These are phyloP conservation scores for Drechmeria coniospora DNA, from an alignment of 2,329 filamentous ascomycete genomes.

Conservation along the genomic window DNA sequence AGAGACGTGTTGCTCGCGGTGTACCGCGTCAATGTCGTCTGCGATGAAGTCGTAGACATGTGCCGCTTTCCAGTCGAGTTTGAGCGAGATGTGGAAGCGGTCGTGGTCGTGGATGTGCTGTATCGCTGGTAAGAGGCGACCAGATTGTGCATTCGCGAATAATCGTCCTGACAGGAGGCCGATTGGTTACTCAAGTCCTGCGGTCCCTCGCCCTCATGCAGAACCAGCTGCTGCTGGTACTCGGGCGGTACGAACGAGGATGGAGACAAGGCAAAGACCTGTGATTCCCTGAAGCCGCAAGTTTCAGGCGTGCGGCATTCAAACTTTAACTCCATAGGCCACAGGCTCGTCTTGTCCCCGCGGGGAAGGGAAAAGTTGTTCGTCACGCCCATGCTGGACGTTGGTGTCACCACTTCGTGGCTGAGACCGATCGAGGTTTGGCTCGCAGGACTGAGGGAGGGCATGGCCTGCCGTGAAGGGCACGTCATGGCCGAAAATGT, in stretches of 20 bases:
- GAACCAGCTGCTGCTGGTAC: constrained; percentile 37
- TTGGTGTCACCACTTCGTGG: constrained; percentile 29
- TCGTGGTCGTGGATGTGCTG: constrained; percentile 40
- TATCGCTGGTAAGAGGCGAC: constrained; percentile 27
- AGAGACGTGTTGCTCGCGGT: constrained; percentile 35
- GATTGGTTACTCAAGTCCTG: too few species aligned
- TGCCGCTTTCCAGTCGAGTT: constrained; percentile 34
- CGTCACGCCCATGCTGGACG: constrained; percentile 17
- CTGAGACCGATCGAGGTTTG: constrained; percentile 24
- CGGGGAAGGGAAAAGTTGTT: constrained; percentile 39
- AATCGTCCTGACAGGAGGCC: too few species aligned
- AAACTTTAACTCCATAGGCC: constrained; percentile 16
- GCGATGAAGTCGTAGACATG: constrained; percentile 36
- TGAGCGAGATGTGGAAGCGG: constrained; percentile 30
- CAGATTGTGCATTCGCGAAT: too few species aligned
- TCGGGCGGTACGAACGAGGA: constrained; percentile 47
- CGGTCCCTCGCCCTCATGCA: constrained; percentile 13
- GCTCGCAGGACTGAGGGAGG: constrained; percentile 33
- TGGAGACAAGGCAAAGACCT: constrained; percentile 44
- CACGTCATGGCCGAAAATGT: constrained; percentile 14
- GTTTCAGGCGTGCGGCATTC: constrained; percentile 28
- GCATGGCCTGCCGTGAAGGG: constrained; percentile 24
- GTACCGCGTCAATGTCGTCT: constrained; percentile 37
- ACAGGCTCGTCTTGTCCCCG: constrained; percentile 17
- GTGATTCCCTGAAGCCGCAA: constrained; percentile 41